phyloP scores from a whole-genome alignment of 2,329 filamentous ascomycete species.

The Thielaviopsis punctulata region DNA sequence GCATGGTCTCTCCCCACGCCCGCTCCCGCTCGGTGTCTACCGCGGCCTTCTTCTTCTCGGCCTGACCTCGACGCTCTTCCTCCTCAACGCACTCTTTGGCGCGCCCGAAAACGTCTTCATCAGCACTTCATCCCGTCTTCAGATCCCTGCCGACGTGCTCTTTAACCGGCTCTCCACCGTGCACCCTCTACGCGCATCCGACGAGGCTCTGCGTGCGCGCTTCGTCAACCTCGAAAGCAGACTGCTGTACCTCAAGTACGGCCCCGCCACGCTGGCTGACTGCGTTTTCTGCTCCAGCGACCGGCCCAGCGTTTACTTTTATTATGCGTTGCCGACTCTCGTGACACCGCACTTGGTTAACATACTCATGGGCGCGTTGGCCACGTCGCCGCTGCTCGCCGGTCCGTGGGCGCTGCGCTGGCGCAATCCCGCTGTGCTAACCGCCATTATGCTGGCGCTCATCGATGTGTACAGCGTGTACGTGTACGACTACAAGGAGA shows the following conservation, averaged over 20 bases:
- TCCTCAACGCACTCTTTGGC: constrained; percentile 48
- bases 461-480: constrained; percentile 49
- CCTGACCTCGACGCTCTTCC: constrained; percentile 25
- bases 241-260: constrained; percentile 69
- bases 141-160: constrained; percentile 69
- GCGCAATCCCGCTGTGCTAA: constrained; percentile 51
- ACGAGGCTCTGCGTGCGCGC: constrained; percentile 48
- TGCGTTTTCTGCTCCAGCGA: constrained; percentile 74
- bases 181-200: constrained; percentile 39
- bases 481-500: constrained; percentile 47
- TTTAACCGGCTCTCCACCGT: constrained; percentile 54
- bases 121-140: constrained; percentile 61
- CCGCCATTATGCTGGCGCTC: constrained; percentile 37
- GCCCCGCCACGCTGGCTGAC: constrained; percentile 51
- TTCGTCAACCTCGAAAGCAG: constrained; percentile 56
- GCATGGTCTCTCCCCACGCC: constrained; percentile 34
- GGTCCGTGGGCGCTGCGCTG: constrained; percentile 49
- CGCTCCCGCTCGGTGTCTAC: constrained; percentile 22
- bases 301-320: constrained; percentile 52
- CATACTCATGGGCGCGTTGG: constrained; percentile 51
- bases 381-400: constrained; percentile 51
- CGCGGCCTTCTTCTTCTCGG: constrained; percentile 44
- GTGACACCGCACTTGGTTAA: constrained; percentile 67
- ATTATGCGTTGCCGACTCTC: constrained; percentile 62
- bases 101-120: constrained; percentile 68